phyloP scores from a whole-genome alignment of 1,284 basidiomycete species.

The Volvariella surrecta region DNA sequence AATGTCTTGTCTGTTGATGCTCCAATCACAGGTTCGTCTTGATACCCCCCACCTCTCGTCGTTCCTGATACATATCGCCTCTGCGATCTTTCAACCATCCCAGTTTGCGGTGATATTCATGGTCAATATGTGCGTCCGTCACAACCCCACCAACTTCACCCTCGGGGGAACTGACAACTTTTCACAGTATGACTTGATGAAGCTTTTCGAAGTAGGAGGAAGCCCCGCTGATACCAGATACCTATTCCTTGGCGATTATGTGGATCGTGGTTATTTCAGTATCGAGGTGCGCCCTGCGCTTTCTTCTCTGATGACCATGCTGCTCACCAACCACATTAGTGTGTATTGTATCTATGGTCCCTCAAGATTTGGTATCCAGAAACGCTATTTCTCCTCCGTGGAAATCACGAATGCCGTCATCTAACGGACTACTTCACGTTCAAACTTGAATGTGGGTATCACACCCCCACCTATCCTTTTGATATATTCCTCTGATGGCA shows the following conservation, averaged over 20 bases:
- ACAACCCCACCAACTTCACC: slow-evolving; percentile 5
- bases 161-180: slow-evolving; percentile 5
- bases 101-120: slow-evolving; percentile 96
- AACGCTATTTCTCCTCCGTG: slow-evolving; percentile 85
- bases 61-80: slow-evolving; percentile 7
- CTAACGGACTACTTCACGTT: slow-evolving; percentile 98
- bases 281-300: slow-evolving; percentile 63
- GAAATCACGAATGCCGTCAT: slow-evolving; percentile 97
- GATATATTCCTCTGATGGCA: too few species aligned
- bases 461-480: slow-evolving; percentile 1
- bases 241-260: slow-evolving; percentile 97
- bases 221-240: slow-evolving; percentile 85
- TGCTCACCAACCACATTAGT: slow-evolving; percentile 33
- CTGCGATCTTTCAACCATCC: slow-evolving; percentile 4
- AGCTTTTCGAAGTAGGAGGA: slow-evolving; percentile 95
- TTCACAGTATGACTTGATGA: slow-evolving; percentile 91
- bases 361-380: slow-evolving; percentile 94
- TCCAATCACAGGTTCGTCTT: slow-evolving; percentile 81
- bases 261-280: slow-evolving; percentile 94
- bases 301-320: neutral
- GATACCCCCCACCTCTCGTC: neutral
- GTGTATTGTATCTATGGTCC: slow-evolving; percentile 82
- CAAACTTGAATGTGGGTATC: slow-evolving; percentile 78
- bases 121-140: slow-evolving; percentile 79
- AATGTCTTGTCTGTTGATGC: slow-evolving; percentile 86